These are phyloP conservation scores for Chaetoscypha palmicola DNA, from an alignment of 2,329 filamentous ascomycete species.

Conservation along the genomic window DNA sequence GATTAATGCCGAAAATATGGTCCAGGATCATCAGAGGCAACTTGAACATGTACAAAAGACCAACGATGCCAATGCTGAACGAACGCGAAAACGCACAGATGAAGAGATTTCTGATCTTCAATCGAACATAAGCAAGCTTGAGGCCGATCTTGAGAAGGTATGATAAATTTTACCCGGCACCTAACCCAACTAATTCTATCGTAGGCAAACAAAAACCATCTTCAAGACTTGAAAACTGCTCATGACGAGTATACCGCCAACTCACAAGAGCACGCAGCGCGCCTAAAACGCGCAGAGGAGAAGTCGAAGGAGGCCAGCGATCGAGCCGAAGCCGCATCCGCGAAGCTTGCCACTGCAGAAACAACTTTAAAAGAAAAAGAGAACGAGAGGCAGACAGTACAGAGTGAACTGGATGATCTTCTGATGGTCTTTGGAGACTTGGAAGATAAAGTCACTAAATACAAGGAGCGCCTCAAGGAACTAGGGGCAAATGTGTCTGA, in stretches of 20 bases:
- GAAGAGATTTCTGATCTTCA: constrained; percentile 58
- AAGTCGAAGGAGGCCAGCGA: constrained; percentile 37
- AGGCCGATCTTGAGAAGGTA: constrained; percentile 57
- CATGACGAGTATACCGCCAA: constrained; percentile 44
- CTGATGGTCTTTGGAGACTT: constrained; percentile 75
- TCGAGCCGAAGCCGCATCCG: constrained; percentile 27
- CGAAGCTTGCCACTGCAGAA: constrained; percentile 29
- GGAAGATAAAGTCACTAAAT: constrained; percentile 67
- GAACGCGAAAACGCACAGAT: constrained; percentile 43
- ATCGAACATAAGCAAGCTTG: constrained; percentile 52
- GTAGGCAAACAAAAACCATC: constrained; percentile 55
- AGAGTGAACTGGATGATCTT: constrained; percentile 72
- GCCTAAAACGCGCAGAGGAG: constrained; percentile 32
- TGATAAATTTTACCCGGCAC: too few relatives aligned
- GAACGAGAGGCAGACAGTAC: constrained; percentile 54
- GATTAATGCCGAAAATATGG: constrained; percentile 41
- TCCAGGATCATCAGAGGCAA: constrained; percentile 35
- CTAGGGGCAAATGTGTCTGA: constrained; percentile 69
- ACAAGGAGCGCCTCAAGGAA: constrained; percentile 51
- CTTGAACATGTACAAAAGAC: constrained; percentile 42
- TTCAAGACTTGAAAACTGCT: constrained; percentile 51
- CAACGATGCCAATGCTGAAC: constrained; percentile 43
- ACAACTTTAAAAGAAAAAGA: constrained; percentile 41
- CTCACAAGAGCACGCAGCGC: constrained; percentile 24
- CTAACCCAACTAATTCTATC: too few relatives aligned